These are phyloP conservation scores for Coemansia sp. DNA, from an alignment of 192 early-diverging fungal species.

Conservation along the genomic window DNA sequence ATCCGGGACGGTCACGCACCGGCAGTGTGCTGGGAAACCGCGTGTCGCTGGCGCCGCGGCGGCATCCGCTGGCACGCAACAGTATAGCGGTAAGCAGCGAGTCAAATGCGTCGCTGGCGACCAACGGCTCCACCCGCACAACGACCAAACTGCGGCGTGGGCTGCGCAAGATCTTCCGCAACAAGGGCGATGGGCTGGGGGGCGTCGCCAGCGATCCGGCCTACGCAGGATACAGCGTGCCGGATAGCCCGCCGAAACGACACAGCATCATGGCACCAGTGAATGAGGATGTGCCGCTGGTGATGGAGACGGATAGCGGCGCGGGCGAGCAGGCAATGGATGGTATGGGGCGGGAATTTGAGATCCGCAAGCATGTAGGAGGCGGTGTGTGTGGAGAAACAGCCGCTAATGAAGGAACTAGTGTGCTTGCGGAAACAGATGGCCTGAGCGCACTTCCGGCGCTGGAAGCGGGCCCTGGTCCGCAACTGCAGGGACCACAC, in stretches of 20 bases:
- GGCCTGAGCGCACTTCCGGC: too few relatives aligned
- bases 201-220: slow-evolving; percentile 28
- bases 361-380: slow-evolving; percentile 29
- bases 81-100: slow-evolving; percentile 21
- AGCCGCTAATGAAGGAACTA: slow-evolving; percentile 1
- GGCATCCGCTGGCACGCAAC: slow-evolving; percentile 12
- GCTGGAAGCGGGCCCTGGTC: not conserved
- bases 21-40: slow-evolving; percentile 16
- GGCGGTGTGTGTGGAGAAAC: not conserved
- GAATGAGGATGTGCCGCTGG: slow-evolving; percentile 12
- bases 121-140: slow-evolving; percentile 32
- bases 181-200: slow-evolving; percentile 25
- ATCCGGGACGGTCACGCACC: slow-evolving; percentile 11
- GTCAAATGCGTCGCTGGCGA: slow-evolving; percentile 36
- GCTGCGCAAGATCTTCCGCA: slow-evolving; percentile 49
- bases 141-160: slow-evolving; percentile 37
- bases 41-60: slow-evolving; percentile 26
- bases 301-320: slow-evolving; percentile 23
- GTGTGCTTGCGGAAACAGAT: too few relatives aligned
- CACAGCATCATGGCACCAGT: slow-evolving; percentile 8
- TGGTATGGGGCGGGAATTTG: slow-evolving; percentile 26
- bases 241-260: slow-evolving; percentile 5
- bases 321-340: slow-evolving; percentile 25
- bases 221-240: slow-evolving; percentile 22
- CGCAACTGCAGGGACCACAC: not conserved